Conservation (phyloP, 495 filamentous ascomycete genomes). For the Daldinia concentrica region DNA sequence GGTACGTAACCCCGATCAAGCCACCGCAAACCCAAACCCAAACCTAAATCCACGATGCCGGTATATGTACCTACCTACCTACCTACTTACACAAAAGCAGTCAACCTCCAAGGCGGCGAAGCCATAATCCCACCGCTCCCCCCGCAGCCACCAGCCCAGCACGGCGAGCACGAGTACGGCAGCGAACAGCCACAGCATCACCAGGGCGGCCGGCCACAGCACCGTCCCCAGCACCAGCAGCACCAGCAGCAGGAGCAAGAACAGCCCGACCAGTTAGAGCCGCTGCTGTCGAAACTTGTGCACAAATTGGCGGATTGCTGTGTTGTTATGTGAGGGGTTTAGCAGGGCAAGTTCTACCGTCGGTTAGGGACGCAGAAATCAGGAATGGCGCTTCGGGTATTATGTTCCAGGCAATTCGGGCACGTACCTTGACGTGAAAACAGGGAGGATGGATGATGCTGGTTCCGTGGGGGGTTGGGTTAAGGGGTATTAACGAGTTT, state of each 20-base stretch:
- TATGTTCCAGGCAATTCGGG: not conserved
- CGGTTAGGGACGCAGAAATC: not conserved
- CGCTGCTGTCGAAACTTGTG: constrained; percentile 69
- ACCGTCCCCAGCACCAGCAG: constrained; percentile 45
- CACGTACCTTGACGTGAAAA: not conserved
- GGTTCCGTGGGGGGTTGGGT: too few species aligned
- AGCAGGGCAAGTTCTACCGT: not conserved
- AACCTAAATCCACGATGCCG: not conserved
- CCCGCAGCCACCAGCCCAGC: constrained; percentile 50
- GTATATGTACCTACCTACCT: not conserved
- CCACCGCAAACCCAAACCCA: constrained; percentile 57
- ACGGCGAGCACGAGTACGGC: constrained; percentile 25
- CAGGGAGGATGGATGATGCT: not conserved
- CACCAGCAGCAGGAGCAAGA: constrained; percentile 53
- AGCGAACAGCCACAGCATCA: constrained; percentile 47
- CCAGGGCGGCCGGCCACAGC: constrained; percentile 48
- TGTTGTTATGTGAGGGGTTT: constrained; percentile 72
- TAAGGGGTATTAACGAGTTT: too few species aligned
- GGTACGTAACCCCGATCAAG: constrained; percentile 9
- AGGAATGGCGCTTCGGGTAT: not conserved
- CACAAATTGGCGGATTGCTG: constrained; percentile 75
- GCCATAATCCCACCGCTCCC: constrained; percentile 61
- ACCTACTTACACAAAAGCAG: constrained; percentile 5
- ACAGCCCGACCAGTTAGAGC: constrained; percentile 70
- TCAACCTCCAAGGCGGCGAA: constrained; percentile 52